phyloP scores from a whole-genome alignment of 2,329 filamentous ascomycete genomes.

The Zymoseptoria ardabiliae region DNA sequence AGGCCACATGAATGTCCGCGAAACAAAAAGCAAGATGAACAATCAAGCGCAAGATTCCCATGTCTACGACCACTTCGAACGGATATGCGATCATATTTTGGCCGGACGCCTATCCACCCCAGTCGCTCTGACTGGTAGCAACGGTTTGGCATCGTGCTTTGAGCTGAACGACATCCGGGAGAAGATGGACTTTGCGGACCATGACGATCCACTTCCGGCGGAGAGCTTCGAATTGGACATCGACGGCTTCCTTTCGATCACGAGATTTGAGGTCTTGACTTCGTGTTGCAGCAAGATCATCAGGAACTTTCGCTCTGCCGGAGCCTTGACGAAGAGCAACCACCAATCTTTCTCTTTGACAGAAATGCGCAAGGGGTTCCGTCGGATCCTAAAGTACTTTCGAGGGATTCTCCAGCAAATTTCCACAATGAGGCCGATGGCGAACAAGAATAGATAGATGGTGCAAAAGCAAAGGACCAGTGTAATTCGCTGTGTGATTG shows the following conservation, averaged over 20 bases:
- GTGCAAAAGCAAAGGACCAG: slow-evolving; percentile 11
- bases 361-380: not conserved
- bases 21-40: not conserved
- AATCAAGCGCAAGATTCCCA: not conserved
- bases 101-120: no score
- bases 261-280: not conserved
- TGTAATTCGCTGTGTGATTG: slow-evolving; percentile 3
- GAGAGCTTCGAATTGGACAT: not conserved
- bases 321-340: slow-evolving; percentile 7
- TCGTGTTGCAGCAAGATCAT: slow-evolving; percentile 12
- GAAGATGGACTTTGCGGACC: not conserved
- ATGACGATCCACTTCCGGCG: not conserved
- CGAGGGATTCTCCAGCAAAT: slow-evolving; percentile 11
- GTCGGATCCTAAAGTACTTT: not conserved
- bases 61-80: not conserved
- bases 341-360: slow-evolving; percentile 4
- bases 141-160: not conserved
- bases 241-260: not conserved
- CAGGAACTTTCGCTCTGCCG: slow-evolving; percentile 6
- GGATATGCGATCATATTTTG: not conserved
- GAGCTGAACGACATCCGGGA: not conserved
- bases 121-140: not conserved
- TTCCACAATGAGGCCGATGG: slow-evolving; percentile 7
- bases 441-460: slow-evolving; percentile 8
- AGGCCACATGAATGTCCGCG: slow-evolving; percentile 2